Conservation (phyloP, 345 rosid species). For the Abelmoschus esculentus region DNA sequence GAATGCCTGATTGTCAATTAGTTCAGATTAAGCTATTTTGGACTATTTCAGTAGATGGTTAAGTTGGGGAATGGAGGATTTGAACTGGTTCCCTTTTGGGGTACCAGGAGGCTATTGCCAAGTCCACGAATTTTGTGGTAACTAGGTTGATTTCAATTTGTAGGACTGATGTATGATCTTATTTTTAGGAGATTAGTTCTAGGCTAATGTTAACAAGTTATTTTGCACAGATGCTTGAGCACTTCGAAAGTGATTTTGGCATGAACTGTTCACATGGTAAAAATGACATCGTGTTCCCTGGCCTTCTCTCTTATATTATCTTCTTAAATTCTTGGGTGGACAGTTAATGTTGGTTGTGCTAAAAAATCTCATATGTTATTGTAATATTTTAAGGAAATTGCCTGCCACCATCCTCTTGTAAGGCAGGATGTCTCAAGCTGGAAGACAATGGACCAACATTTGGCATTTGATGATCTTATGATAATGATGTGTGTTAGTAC, state of each 20-base stretch:
- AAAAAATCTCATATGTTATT: not conserved
- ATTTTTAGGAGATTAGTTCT: not conserved
- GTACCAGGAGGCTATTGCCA: not conserved
- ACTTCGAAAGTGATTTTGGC: not conserved
- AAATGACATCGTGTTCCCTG: not conserved
- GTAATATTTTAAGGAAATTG: not conserved
- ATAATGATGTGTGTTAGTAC: not conserved
- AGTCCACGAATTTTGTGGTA: not conserved
- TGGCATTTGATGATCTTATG: not conserved
- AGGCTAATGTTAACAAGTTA: not conserved
- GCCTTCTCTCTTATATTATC: not conserved
- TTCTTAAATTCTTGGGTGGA: not conserved
- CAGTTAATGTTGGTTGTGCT: not conserved
- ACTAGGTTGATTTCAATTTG: not conserved
- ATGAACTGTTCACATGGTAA: not conserved
- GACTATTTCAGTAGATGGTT: not conserved
- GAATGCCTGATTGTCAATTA: not conserved
- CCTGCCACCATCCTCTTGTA: not conserved
- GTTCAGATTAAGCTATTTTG: not conserved
- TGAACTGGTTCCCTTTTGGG: not conserved
- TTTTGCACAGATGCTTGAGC: not conserved
- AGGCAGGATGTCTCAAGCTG: not conserved
- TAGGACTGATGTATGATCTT: slow-evolving; percentile 2
- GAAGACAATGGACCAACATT: not conserved
- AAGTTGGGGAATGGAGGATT: not conserved